Conservation (phyloP, 1,139 yeast genomes). For the Kurtzmaniella quercitrusa region DNA sequence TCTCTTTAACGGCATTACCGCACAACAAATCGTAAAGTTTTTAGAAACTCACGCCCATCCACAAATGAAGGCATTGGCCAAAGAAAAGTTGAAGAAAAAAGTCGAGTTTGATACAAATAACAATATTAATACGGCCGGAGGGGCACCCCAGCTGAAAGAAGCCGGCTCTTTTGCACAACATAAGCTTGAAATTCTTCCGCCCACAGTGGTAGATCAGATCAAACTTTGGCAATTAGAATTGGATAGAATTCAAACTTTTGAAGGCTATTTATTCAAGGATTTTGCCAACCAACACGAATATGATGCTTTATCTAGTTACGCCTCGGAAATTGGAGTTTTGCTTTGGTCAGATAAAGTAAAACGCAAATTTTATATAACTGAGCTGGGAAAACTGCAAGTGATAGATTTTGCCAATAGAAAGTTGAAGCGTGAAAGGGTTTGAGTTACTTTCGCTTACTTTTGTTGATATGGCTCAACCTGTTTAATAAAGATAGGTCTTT, state of each 20-base stretch:
- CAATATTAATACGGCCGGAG: constrained; percentile 48
- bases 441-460: background rate
- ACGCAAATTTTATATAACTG: constrained; percentile 73
- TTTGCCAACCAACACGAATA: constrained; percentile 77
- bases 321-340: constrained; percentile 86
- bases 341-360: constrained; percentile 76
- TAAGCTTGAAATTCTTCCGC: constrained; percentile 70
- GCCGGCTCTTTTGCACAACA: constrained; percentile 25
- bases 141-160: constrained; percentile 35
- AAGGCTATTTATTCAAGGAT: constrained; percentile 86
- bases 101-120: constrained; percentile 61
- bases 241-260: constrained; percentile 85
- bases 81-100: constrained; percentile 62
- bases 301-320: constrained; percentile 68
- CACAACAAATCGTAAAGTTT: constrained; percentile 89
- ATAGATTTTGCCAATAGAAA: constrained; percentile 80
- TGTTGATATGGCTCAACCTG: background rate
- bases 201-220: constrained; percentile 94
- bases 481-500: background rate
- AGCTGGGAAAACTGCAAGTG: constrained; percentile 84
- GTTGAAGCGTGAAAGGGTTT: constrained; percentile 13
- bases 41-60: constrained; percentile 92
- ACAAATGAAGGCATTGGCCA: constrained; percentile 75
- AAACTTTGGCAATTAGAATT: constrained; percentile 93
- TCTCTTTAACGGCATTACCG: constrained; percentile 81